Evolutionary conservation across 1,139 yeast genomes (phyloP).

Genomic region (Candida dubliniensis): DNA sequence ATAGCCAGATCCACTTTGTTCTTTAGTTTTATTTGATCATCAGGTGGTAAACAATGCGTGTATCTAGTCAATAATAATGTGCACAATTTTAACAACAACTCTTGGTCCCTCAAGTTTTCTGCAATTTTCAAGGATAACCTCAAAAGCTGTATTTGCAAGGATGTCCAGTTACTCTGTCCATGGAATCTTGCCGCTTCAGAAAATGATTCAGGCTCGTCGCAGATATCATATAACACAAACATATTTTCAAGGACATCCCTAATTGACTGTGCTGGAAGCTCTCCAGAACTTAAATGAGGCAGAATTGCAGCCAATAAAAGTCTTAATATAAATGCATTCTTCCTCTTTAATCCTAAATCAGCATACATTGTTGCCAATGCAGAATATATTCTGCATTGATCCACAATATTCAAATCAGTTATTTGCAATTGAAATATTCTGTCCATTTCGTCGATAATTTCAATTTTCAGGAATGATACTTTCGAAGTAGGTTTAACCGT

Average conservation of each 20-base stretch:
- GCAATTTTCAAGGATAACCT: conserved; percentile 56
- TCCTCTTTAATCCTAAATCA: conserved; percentile 61
- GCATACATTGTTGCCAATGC: conserved; percentile 67
- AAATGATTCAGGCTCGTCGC: conserved; percentile 27
- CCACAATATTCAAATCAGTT: conserved; percentile 45
- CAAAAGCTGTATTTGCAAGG: conserved; percentile 57
- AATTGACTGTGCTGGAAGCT: conserved; percentile 13
- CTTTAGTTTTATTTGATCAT: conserved; percentile 36
- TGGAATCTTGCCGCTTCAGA: conserved; percentile 23
- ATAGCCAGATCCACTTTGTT: conserved; percentile 25
- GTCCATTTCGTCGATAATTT: conserved; percentile 53
- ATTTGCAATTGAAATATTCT: conserved; percentile 41
- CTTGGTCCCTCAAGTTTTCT: conserved; percentile 49
- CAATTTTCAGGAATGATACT: conserved; percentile 29
- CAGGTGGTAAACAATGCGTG: conserved; percentile 44
- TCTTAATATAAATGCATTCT: conserved; percentile 68
- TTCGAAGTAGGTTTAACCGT: conserved; percentile 25
- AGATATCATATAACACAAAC: conserved; percentile 44
- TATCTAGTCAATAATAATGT: conserved; percentile 55
- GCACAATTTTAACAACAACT: conserved; percentile 48
- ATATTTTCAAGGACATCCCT: conserved; percentile 40
- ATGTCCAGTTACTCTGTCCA: conserved; percentile 47
- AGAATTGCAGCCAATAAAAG: conserved; percentile 54
- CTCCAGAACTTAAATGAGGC: conserved; percentile 34
- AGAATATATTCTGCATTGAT: conserved; percentile 63